Evolutionary conservation across 257 asterid genomes (phyloP).

Genomic region (Scutellaria galericulata): DNA sequence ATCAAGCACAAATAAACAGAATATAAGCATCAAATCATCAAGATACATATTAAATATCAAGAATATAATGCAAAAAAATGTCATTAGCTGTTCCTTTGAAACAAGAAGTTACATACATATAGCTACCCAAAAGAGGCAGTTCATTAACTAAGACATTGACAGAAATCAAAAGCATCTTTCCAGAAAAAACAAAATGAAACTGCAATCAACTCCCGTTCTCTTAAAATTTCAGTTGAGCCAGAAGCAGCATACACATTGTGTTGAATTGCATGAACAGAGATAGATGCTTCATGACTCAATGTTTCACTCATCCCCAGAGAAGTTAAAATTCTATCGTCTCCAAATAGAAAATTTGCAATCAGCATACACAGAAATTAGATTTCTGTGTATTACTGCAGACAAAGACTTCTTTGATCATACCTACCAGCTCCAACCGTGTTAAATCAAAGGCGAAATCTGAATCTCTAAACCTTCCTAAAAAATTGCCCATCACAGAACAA

Average conservation of each 20-base stretch:
- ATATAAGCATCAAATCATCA: slow-evolving; percentile 15
- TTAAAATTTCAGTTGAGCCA: not conserved
- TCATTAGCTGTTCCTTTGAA: not conserved
- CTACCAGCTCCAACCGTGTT: not conserved
- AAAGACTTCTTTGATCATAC: not conserved
- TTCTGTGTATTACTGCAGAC: not conserved
- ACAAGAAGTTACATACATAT: not conserved
- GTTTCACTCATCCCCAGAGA: no score
- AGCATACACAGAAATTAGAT: not conserved
- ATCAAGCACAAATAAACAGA: slow-evolving; percentile 28
- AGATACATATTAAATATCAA: not conserved
- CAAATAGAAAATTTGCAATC: not conserved
- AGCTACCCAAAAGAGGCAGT: not conserved
- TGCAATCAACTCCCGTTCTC: not conserved
- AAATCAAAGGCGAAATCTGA: slow-evolving; percentile 2
- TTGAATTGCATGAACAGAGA: not conserved
- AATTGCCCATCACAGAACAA: not conserved
- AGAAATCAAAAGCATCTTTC: not conserved
- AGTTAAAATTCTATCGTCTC: not conserved
- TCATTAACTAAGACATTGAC: not conserved
- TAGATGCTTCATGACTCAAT: not conserved
- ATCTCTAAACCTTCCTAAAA: not conserved
- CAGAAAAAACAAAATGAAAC: not conserved
- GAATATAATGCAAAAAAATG: not conserved
- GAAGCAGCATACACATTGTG: not conserved